Evolutionary conservation across 108 stramenopile species (phyloP), one percentile per base, ranked within the genome.

Genomic region (Nannochloropsis gaditana): DNA sequence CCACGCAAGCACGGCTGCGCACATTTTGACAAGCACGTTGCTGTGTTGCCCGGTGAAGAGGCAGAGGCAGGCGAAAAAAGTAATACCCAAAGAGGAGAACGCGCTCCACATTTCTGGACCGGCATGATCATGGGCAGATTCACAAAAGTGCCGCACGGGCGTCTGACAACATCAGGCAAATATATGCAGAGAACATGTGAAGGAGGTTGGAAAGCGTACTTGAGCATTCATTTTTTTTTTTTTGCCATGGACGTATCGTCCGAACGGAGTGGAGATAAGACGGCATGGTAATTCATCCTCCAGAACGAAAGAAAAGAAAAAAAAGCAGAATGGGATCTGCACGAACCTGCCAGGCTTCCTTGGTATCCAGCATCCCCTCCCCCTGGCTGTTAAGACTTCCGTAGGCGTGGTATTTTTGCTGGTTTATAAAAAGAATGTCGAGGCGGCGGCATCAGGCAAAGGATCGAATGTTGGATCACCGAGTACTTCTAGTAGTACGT

Each of bases 31-130:
- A n/a, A 73, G 59, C 19, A 73, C 59, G 8, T 73, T 73, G 8
- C 59, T n/a, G 59, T 73, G 59, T n/a, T 73, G 59, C 4, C 59
- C 59, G 8, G 59, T 73, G 59, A 73, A 73, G 59, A 73, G 59
- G 59, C 59, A 73, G 59, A 73, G 59, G 59, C 59, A 73, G 59
- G 59, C 59, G 6, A 73, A 73, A n/a, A 73, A 3, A 15, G 59
- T 73, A 6, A 73, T 73, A 15, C 59, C 59, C 59, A 73, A 73
- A n/a, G 59, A 73, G 59, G 59, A 73, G n/a, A 73, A 73, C n/a
- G 59, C 59, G n/a, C 59, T 73, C 19, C n/a, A 73, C 15, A 73
- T 73, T n/a, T 73, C 59, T 15, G 59, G 59, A 6, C 3, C 15
- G 4, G 59, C 8, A 15, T 15, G 59, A 6, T 73, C 59, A n/a